Evolutionary conservation across 2,329 filamentous ascomycete genomes (phyloP).

Genomic region (Akanthomyces lecanii): DNA sequence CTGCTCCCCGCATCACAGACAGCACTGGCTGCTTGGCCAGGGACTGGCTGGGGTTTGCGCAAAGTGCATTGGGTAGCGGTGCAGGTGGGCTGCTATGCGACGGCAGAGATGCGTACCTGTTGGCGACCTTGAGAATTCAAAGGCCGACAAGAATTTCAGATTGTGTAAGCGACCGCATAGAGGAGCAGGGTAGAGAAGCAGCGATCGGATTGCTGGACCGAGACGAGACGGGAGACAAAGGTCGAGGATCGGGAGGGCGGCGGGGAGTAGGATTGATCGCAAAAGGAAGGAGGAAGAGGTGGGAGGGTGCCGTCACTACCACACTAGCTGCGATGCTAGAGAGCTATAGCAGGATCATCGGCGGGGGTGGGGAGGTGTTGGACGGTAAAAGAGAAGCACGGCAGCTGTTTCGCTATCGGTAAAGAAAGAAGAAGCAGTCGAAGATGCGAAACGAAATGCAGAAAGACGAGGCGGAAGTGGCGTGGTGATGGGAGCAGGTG

Average conservation of each 20-base stretch:
- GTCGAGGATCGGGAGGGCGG: background rate
- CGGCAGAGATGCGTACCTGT: conserved; percentile 8
- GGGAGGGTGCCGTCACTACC: conserved; percentile 9
- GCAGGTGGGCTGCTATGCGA: conserved; percentile 11
- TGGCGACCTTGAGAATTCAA: conserved; percentile 7
- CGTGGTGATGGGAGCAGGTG: conserved; percentile 14
- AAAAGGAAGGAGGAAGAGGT: background rate
- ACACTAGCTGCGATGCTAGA: conserved; percentile 10
- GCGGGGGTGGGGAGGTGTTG: background rate
- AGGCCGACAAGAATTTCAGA: background rate
- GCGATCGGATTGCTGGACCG: background rate
- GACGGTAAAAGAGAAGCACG: background rate
- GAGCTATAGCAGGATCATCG: conserved; percentile 8
- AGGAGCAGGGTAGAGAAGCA: background rate
- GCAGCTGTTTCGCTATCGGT: background rate
- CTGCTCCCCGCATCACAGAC: background rate
- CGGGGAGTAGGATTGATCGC: background rate
- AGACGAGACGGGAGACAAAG: background rate
- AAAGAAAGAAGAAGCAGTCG: background rate
- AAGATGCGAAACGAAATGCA: background rate
- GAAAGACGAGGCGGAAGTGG: conserved; percentile 1
- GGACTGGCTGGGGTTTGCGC: background rate
- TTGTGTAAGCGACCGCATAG: conserved; percentile 2
- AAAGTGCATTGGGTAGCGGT: conserved; percentile 13
- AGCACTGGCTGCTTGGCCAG: background rate